Evolutionary conservation across 2,329 filamentous ascomycete genomes (phyloP).

Genomic region (Sclerotinia glacialis): DNA sequence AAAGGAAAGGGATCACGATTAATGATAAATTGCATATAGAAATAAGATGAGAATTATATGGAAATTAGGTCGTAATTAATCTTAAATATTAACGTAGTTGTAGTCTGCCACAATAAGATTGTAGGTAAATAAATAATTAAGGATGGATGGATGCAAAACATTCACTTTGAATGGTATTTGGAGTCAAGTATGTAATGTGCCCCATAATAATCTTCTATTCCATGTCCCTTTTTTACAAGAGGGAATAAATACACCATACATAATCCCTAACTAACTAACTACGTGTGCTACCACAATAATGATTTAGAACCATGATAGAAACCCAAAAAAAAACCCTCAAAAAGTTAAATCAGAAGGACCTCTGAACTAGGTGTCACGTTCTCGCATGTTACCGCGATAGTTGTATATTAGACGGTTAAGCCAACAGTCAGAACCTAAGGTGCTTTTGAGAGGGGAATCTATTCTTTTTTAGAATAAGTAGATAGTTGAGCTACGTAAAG

Average conservation of each 20-base stretch:
- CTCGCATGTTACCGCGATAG: background rate
- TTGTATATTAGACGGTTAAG: background rate
- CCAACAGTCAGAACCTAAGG: background rate
- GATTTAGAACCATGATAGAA: too few species aligned
- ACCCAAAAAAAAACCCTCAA: background rate
- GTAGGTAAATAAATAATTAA: too few species aligned
- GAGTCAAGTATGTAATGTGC: too few species aligned
- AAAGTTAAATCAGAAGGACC: background rate
- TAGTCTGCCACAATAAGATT: too few species aligned
- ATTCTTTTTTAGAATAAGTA: background rate
- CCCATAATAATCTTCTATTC: too few species aligned
- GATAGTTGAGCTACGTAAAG: background rate
- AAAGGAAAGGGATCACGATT: background rate
- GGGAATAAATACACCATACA: too few species aligned
- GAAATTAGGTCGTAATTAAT: background rate
- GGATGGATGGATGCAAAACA: background rate
- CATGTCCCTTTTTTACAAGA: too few species aligned
- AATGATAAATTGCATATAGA: background rate
- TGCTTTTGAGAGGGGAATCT: background rate
- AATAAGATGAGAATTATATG: background rate
- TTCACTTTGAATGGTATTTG: background rate
- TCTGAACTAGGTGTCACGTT: background rate
- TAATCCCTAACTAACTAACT: too few species aligned
- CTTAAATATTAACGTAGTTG: background rate
- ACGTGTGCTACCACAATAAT: too few species aligned